A percentile compares a stretch with the other conserved stretches of the same genome.
These are phyloP conservation scores for Aspergillus ochraceus DNA, from an alignment of 2,329 filamentous ascomycete genomes.

Conservation along the genomic window DNA sequence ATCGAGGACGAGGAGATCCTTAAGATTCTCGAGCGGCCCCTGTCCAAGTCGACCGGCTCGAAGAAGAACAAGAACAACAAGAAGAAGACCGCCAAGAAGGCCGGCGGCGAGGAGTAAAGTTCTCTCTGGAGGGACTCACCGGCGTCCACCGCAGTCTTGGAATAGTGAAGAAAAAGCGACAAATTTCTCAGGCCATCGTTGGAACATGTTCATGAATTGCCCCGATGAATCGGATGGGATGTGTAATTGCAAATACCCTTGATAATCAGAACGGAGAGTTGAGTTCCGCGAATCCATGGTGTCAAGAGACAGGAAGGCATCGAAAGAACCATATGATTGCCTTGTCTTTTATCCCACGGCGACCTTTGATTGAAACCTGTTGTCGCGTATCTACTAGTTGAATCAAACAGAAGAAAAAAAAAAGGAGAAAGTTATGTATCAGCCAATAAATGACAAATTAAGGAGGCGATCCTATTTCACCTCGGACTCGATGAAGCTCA, in stretches of 20 bases:
- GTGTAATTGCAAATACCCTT: slow-evolving; percentile 6
- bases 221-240: slow-evolving; percentile 4
- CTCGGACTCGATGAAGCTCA: neutral
- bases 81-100: slow-evolving; percentile 63
- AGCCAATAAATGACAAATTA: slow-evolving; percentile 9
- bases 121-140: slow-evolving; percentile 13
- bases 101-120: slow-evolving; percentile 45
- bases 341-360: slow-evolving; percentile 4
- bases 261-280: neutral
- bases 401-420: neutral
- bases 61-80: slow-evolving; percentile 93
- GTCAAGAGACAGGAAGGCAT: slow-evolving; percentile 4
- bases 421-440: slow-evolving; percentile 13
- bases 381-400: slow-evolving; percentile 19
- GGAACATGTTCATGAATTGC: slow-evolving; percentile 11
- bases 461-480: neutral
- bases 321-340: slow-evolving; percentile 4
- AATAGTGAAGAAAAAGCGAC: slow-evolving; percentile 13
- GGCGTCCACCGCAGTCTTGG: slow-evolving; percentile 15
- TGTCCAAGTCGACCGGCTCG: slow-evolving; percentile 61
- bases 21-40: slow-evolving; percentile 86
- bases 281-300: slow-evolving; percentile 2
- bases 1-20: slow-evolving; percentile 94
- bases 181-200: slow-evolving; percentile 18
- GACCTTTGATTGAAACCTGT: slow-evolving; percentile 6